These are phyloP conservation scores for Elongisporangium prolatum DNA, from an alignment of 352 stramenopile genomes.

Conservation along the genomic window DNA sequence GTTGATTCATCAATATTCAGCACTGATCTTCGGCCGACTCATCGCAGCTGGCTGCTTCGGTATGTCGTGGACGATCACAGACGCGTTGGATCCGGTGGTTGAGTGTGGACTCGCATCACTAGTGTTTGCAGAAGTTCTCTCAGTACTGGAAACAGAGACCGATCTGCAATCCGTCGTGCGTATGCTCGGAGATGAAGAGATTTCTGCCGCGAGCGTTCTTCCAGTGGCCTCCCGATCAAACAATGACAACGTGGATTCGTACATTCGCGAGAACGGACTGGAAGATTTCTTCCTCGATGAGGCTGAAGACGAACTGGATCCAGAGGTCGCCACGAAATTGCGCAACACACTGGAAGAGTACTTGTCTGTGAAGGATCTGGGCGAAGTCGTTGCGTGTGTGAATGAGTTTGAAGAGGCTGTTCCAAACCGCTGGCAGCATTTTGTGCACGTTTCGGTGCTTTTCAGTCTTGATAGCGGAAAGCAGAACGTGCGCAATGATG, in stretches of 20 bases:
- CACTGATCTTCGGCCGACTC: slow-evolving; percentile 64
- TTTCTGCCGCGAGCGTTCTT: slow-evolving; percentile 46
- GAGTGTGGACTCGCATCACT: slow-evolving; percentile 59
- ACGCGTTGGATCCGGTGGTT: slow-evolving; percentile 42
- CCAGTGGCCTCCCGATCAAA: slow-evolving; percentile 32
- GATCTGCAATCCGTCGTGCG: slow-evolving; percentile 55
- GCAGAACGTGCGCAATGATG: slow-evolving; percentile 32
- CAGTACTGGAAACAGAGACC: slow-evolving; percentile 69
- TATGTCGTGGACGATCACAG: slow-evolving; percentile 73
- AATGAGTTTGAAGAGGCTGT: slow-evolving; percentile 39
- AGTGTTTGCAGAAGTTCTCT: slow-evolving; percentile 71
- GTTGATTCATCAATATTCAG: slow-evolving; percentile 76
- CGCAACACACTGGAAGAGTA: slow-evolving; percentile 76
- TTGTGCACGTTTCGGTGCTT: slow-evolving; percentile 44
- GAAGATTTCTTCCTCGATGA: slow-evolving; percentile 55
- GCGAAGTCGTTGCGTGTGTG: slow-evolving; percentile 71
- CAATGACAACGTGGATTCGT: slow-evolving; percentile 42
- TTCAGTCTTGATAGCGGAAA: slow-evolving; percentile 49
- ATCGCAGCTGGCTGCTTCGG: slow-evolving; percentile 79
- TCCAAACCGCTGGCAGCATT: slow-evolving; percentile 53
- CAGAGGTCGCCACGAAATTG: slow-evolving; percentile 59
- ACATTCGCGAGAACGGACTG: slow-evolving; percentile 60
- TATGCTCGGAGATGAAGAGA: slow-evolving; percentile 80
- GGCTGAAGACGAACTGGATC: slow-evolving; percentile 50
- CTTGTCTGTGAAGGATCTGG: slow-evolving; percentile 64